These are phyloP conservation scores for Nakazawaea pomicola DNA, from an alignment of 805 yeast genomes.

Conservation along the genomic window DNA sequence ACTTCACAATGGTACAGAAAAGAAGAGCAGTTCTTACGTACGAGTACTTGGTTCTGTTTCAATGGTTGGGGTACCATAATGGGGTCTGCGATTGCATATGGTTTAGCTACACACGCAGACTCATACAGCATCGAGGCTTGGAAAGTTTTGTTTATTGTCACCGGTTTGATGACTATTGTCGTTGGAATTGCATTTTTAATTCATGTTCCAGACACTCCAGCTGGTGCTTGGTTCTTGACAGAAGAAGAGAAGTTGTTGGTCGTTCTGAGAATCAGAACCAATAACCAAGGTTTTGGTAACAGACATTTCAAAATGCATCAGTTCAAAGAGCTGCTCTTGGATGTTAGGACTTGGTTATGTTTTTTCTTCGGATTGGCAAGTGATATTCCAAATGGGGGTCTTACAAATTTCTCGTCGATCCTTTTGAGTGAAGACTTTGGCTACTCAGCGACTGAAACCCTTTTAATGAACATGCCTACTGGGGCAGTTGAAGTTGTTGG, in stretches of 20 bases:
- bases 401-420: slow-evolving; percentile 43
- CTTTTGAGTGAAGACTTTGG: slow-evolving; percentile 37
- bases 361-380: slow-evolving; percentile 40
- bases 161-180: slow-evolving; percentile 52
- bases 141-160: slow-evolving; percentile 54
- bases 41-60: slow-evolving; percentile 35
- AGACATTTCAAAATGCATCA: slow-evolving; percentile 51
- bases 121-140: slow-evolving; percentile 43
- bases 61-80: slow-evolving; percentile 37
- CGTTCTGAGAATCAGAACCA: slow-evolving; percentile 50
- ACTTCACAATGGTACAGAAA: slow-evolving; percentile 52
- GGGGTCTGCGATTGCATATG: slow-evolving; percentile 49
- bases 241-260: slow-evolving; percentile 43
- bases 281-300: slow-evolving; percentile 58
- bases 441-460: slow-evolving; percentile 21
- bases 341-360: slow-evolving; percentile 45
- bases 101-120: slow-evolving; percentile 30
- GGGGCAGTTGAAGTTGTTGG: slow-evolving; percentile 33
- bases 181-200: slow-evolving; percentile 41
- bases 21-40: slow-evolving; percentile 38
- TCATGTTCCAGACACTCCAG: slow-evolving; percentile 44
- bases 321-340: slow-evolving; percentile 49
- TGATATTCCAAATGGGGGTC: slow-evolving; percentile 54
- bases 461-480: slow-evolving; percentile 32
- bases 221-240: slow-evolving; percentile 41